Evolutionary conservation across 441 rosid species (phyloP).

Genomic region (Arabidopsis hybrid): DNA sequence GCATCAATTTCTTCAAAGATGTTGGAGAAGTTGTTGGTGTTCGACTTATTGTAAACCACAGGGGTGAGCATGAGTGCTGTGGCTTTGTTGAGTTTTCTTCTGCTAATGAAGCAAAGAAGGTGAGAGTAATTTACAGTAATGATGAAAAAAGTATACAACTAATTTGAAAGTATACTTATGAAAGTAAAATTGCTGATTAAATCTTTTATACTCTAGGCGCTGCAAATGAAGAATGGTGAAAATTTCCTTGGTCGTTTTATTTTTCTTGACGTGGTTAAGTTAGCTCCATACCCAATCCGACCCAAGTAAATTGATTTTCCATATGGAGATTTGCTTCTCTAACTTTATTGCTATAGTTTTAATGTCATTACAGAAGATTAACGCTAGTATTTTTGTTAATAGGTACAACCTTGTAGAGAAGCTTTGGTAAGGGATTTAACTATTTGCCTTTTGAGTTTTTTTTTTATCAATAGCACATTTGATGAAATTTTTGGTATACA

Average conservation of each 20-base stretch:
- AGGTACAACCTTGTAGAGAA: too few species aligned
- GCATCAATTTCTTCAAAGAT: neutral
- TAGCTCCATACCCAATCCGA: neutral
- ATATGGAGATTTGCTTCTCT: neutral
- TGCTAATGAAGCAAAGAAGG: neutral
- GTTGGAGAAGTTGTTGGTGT: neutral
- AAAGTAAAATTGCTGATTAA: too few species aligned
- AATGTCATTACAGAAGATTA: too few species aligned
- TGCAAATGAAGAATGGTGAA: neutral
- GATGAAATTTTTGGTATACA: too few species aligned
- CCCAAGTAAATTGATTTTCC: neutral
- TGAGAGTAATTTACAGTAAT: neutral
- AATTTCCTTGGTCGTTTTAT: neutral
- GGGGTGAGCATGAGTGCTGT: neutral
- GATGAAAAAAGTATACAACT: neutral
- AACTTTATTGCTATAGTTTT: too few species aligned
- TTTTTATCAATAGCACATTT: too few species aligned
- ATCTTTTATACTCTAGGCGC: neutral
- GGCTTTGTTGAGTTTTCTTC: conserved; percentile 14
- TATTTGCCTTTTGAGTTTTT: too few species aligned
- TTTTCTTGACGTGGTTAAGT: neutral
- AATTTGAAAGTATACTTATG: neutral
- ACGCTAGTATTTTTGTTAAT: too few species aligned
- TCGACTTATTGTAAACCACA: neutral
- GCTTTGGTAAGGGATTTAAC: too few species aligned